Conservation (phyloP, 805 yeast genomes). For the Blastobotrys muscicola region DNA sequence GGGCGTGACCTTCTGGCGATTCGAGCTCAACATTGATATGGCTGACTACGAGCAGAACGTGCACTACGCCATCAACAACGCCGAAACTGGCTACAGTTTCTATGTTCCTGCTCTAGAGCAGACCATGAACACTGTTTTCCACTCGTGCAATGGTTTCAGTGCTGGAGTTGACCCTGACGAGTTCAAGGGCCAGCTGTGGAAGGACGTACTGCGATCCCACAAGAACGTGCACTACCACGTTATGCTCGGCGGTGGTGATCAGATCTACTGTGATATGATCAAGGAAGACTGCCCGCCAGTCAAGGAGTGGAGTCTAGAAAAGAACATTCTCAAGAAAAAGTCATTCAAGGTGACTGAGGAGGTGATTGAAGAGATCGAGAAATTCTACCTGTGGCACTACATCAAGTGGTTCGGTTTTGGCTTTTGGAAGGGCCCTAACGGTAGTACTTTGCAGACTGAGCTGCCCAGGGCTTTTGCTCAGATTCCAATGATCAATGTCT, state of each 20-base stretch:
- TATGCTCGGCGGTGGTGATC: constrained; percentile 98
- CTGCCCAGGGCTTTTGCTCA: constrained; percentile 70
- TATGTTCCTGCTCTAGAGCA: constrained; percentile 54
- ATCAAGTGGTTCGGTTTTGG: constrained; percentile 87
- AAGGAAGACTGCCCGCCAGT: constrained; percentile 42
- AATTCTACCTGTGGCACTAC: constrained; percentile 66
- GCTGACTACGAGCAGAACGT: constrained; percentile 46
- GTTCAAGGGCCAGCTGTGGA: constrained; percentile 77
- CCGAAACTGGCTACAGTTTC: constrained; percentile 46
- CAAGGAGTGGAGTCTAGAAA: constrained; percentile 52
- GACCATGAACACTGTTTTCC: constrained; percentile 74
- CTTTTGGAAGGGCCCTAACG: constrained; percentile 62
- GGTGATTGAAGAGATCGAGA: constrained; percentile 45
- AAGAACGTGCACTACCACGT: constrained; percentile 64
- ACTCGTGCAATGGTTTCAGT: constrained; percentile 89
- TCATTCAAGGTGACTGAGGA: constrained; percentile 38
- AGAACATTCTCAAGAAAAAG: constrained; percentile 37
- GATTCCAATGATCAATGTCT: constrained; percentile 80
- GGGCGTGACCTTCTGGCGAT: constrained; percentile 59
- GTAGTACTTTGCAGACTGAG: constrained; percentile 55
- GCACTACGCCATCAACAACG: constrained; percentile 49
- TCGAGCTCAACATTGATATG: constrained; percentile 42
- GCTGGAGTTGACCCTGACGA: constrained; percentile 53
- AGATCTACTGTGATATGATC: constrained; percentile 79
- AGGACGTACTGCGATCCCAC: constrained; percentile 68